Percentiles rank a stretch among this genome's conserved stretches.
These are phyloP conservation scores for Epichloe gansuensis DNA, from an alignment of 2,329 filamentous ascomycete species.

Conservation along the genomic window DNA sequence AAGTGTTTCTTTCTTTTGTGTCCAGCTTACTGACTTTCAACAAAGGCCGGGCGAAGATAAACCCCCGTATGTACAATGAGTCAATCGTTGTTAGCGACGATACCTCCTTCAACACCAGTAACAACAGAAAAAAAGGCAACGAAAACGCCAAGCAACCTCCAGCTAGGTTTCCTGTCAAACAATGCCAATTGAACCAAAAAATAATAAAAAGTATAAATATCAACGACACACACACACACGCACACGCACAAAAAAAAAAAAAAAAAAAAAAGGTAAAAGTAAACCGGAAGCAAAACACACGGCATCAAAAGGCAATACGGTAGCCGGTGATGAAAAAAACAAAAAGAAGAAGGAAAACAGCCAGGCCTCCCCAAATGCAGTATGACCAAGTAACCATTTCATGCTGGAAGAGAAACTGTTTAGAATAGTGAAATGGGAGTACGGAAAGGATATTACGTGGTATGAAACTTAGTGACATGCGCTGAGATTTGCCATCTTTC, in stretches of 20 bases:
- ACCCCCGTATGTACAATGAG: not conserved
- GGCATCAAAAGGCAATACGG: not conserved
- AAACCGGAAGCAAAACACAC: not conserved
- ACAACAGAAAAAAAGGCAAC: slow-evolving; percentile 6
- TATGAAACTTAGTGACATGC: not conserved
- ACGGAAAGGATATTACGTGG: not conserved
- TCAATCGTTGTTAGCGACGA: not conserved
- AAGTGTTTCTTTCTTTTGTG: not conserved
- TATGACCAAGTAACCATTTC: slow-evolving; percentile 3
- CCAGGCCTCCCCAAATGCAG: slow-evolving; percentile 3
- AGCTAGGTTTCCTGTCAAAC: slow-evolving; percentile 10
- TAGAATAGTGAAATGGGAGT: not conserved
- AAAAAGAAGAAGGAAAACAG: slow-evolving; percentile 1
- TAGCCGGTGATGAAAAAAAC: not conserved
- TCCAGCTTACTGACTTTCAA: not conserved
- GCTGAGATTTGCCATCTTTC: not conserved
- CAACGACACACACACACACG: not conserved
- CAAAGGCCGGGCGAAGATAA: not conserved
- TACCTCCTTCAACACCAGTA: not conserved
- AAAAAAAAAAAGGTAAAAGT: not conserved
- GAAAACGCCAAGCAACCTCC: slow-evolving; percentile 17
- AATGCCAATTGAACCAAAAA: slow-evolving; percentile 18
- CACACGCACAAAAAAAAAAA: not conserved
- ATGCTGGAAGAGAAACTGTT: slow-evolving; percentile 2
- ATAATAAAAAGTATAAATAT: slow-evolving; percentile 11